phyloP scores from a whole-genome alignment of 352 stramenopile species.

The Globisporangium spiculum region DNA sequence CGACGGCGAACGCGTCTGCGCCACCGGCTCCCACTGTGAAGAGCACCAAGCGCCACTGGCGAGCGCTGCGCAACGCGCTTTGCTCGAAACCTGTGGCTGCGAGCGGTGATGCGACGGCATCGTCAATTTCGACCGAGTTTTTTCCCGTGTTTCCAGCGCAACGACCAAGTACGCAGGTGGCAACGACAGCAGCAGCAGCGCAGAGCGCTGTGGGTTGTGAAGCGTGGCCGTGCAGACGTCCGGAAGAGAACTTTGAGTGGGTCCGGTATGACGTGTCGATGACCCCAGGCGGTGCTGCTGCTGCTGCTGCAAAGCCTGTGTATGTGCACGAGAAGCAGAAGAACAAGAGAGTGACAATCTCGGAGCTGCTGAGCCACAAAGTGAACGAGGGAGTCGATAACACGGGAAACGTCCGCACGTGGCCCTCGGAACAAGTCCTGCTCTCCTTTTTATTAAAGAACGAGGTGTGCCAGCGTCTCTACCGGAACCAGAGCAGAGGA shows the following conservation, averaged over 20 bases:
- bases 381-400: constrained; percentile 83
- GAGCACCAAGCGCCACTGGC: constrained; percentile 65
- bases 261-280: constrained; percentile 33
- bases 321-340: constrained; percentile 76
- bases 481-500: constrained; percentile 15
- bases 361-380: constrained; percentile 72
- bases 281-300: background rate
- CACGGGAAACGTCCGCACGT: constrained; percentile 86
- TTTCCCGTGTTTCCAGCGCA: constrained; percentile 41
- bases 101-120: constrained; percentile 40
- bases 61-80: constrained; percentile 61
- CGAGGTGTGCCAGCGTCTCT: constrained; percentile 27
- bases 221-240: constrained; percentile 4
- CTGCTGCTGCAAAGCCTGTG: constrained; percentile 17
- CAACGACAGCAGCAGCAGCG: constrained; percentile 2
- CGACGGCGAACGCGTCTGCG: background rate
- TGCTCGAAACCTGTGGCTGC: constrained; percentile 28
- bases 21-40: constrained; percentile 7
- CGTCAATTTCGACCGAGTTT: constrained; percentile 59
- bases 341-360: constrained; percentile 43
- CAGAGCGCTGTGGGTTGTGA: background rate
- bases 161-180: constrained; percentile 4
- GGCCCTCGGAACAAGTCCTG: constrained; percentile 76
- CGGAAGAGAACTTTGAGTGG: constrained; percentile 47
- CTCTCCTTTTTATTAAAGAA: constrained; percentile 60